Evolutionary conservation across 306 rosid species (phyloP).

Genomic region (Hippophae rhamnoides): DNA sequence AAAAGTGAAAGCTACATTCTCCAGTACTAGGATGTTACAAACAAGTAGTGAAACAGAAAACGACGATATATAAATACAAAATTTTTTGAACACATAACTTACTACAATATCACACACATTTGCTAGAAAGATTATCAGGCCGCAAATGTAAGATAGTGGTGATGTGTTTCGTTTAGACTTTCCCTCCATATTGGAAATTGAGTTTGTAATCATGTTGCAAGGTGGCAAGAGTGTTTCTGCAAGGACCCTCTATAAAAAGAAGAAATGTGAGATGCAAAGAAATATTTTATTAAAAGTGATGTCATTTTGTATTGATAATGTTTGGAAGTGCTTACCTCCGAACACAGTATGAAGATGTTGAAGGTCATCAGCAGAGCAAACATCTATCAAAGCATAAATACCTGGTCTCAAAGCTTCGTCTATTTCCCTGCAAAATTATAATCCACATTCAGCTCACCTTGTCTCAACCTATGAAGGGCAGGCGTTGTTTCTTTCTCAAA

Average conservation of each 20-base stretch:
- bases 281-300: conserved; percentile 7
- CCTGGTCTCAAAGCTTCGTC: conserved; percentile 86
- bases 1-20: no score
- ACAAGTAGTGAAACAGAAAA: no score
- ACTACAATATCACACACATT: no score
- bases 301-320: conserved; percentile 5
- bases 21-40: no score
- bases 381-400: conserved; percentile 63
- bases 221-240: conserved; percentile 65
- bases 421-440: conserved; percentile 60
- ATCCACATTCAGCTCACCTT: conserved; percentile 2
- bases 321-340: conserved; percentile 54
- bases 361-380: conserved; percentile 72
- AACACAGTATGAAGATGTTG: conserved; percentile 85
- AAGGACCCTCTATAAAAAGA: conserved; percentile 84
- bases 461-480: background rate
- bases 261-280: conserved; percentile 9
- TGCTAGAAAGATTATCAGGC: no score
- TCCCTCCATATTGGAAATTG: conserved; percentile 69
- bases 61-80: no score
- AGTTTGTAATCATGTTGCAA: conserved; percentile 64
- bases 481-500: background rate
- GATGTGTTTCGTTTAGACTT: conserved; percentile 34
- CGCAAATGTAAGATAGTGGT: no score
- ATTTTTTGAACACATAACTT: no score